These are phyloP conservation scores for Hypoxylon sp. DNA, from an alignment of 2,329 filamentous ascomycete genomes.

Conservation along the genomic window DNA sequence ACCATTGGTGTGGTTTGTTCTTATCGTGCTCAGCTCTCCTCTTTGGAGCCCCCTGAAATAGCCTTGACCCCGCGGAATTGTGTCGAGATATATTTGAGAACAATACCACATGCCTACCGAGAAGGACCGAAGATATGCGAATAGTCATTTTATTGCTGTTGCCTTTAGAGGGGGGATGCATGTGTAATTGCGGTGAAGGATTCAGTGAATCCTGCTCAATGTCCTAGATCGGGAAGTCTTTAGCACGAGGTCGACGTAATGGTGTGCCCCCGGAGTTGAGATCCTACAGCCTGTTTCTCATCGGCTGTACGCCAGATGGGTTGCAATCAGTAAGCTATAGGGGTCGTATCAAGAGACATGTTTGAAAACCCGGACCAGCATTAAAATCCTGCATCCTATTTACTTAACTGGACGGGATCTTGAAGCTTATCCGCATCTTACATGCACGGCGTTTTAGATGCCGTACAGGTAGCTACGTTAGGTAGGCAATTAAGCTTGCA, in stretches of 20 bases:
- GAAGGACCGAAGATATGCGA: conserved; percentile 30
- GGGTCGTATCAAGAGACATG: conserved; percentile 31
- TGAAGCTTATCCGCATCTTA: conserved; percentile 26
- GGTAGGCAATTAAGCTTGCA: conserved; percentile 2
- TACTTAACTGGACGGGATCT: conserved; percentile 14
- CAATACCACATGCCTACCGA: conserved; percentile 20
- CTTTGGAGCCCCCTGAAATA: conserved; percentile 5
- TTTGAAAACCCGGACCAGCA: conserved; percentile 28
- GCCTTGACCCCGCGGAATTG: conserved; percentile 14
- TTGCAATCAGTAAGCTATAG: conserved; percentile 32
- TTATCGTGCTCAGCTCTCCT: conserved; percentile 7
- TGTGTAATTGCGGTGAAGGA: conserved; percentile 38
- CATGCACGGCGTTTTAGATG: conserved; percentile 20
- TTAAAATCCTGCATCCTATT: conserved; percentile 39
- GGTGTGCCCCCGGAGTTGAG: conserved; percentile 29
- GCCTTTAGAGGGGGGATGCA: conserved; percentile 20
- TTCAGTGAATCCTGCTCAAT: conserved; percentile 31
- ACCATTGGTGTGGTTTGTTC: conserved; percentile 20
- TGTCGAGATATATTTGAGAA: conserved; percentile 5
- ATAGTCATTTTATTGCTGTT: conserved; percentile 14
- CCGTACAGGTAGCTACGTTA: neutral
- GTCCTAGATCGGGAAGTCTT: conserved; percentile 32
- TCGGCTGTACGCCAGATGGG: conserved; percentile 28
- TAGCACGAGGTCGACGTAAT: conserved; percentile 21
- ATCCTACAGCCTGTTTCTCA: conserved; percentile 25